Percentiles rank a stretch among this genome's conserved stretches.
phyloP scores from a whole-genome alignment of 2,329 filamentous ascomycete genomes.

The Aspergillus fumigatus region DNA sequence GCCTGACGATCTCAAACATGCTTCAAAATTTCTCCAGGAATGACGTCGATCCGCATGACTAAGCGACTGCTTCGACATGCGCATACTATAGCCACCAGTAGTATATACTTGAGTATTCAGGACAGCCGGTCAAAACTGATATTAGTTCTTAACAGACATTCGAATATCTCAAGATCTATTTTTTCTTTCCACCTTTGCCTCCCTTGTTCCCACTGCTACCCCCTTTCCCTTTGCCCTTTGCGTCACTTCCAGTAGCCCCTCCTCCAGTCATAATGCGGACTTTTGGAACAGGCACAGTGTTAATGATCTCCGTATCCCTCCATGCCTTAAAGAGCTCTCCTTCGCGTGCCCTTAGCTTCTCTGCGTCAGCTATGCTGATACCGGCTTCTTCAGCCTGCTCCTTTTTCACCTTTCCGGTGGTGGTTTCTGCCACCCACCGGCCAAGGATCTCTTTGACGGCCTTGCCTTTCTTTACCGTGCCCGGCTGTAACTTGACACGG shows the following conservation, averaged over 20 bases:
- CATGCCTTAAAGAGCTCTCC: conserved; percentile 76
- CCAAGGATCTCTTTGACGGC: conserved; percentile 86
- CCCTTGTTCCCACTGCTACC: conserved; percentile 19
- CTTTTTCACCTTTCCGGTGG: conserved; percentile 41
- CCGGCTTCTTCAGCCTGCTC: conserved; percentile 55
- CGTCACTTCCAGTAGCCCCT: conserved; percentile 42
- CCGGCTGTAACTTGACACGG: conserved; percentile 91
- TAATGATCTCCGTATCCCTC: conserved; percentile 77
- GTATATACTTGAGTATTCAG: neutral
- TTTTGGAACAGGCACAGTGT: conserved; percentile 74
- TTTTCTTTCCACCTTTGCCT: conserved; percentile 39
- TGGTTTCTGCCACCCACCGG: conserved; percentile 66
- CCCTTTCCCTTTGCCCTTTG: conserved; percentile 37
- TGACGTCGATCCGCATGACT: neutral
- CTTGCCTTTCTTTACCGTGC: conserved; percentile 86
- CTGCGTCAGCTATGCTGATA: conserved; percentile 52
- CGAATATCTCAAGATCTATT: conserved; percentile 17
- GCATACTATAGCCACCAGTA: neutral
- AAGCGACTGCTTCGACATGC: neutral
- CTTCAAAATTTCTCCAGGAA: neutral
- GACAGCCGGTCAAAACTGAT: neutral
- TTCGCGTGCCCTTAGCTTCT: conserved; percentile 80
- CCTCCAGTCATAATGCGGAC: conserved; percentile 73
- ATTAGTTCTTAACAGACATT: neutral
- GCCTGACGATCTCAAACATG: neutral